Base-by-base conservation (phyloP, 2,329 filamentous ascomycete species). In the Monilinia fructigena region DNA sequence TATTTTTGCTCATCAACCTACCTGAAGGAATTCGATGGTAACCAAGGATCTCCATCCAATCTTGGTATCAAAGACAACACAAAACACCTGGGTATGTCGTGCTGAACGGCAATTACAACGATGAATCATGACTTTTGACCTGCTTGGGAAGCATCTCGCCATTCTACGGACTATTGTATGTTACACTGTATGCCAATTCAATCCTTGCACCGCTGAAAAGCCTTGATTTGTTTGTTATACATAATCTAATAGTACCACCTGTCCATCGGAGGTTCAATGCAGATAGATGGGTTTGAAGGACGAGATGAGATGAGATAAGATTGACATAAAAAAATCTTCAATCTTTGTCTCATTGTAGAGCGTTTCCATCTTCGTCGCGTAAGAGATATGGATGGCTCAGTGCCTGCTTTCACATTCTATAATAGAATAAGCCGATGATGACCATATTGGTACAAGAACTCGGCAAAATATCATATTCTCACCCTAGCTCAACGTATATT, bases 271-370 rank as follows among this genome's bases (percentile, higher is more conserved):
- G 42, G 54, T 52, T 60, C 63, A 28, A 53, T 59, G 38, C 63
- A 65, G 55, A 18, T 53, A 65, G 55, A 18, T 53, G 26, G n/a
- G 60, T 35, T 60, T 16, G 45, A 50, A 20, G 42, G 42, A 47
- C 35, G 20, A 31, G 63, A 65, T 65, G 55, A 65, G 55, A 65
- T 65, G 63, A 65, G 63, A 59, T 65, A 23, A 59, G 63, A 65
- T 60, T 59, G 53, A 12, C 47, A 59, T 42, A 42, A 20, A 23
- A 23, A 52, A 45, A 45, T 28, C 54, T 60, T 45, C 55, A n/a
- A 28, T 26, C 48, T 26, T 35, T 48, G 28, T 50, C 45, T 48
- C 45, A 18, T 23, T 23, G n/a, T 18, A 50, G 58, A 38, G 38
- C 42, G 18, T 35, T 38, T 20, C 28, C 28, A 58, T 48, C 42